Percentiles rank a stretch among this genome's conserved stretches.
phyloP scores from a whole-genome alignment of 2,329 filamentous ascomycete species.

The Zalaria obscura region DNA sequence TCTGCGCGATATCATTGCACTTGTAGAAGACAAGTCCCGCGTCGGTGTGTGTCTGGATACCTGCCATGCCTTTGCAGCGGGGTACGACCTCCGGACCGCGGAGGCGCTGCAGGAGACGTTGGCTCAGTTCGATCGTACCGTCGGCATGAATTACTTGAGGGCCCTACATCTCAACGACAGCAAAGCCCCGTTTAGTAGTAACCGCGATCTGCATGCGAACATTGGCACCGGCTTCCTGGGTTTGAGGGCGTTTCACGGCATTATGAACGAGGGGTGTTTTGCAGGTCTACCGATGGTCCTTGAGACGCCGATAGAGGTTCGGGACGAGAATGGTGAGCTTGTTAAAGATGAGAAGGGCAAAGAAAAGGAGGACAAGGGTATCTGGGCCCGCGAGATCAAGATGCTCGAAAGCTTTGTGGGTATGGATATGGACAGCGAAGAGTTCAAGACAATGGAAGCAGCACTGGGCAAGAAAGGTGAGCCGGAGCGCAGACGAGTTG shows the following conservation, averaged over 20 bases:
- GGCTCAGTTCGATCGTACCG: constrained; percentile 57
- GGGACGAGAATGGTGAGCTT: constrained; percentile 46
- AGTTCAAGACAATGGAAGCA: constrained; percentile 53
- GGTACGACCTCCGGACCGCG: constrained; percentile 73
- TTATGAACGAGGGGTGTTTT: constrained; percentile 72
- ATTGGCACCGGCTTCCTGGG: constrained; percentile 93
- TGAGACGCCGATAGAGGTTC: constrained; percentile 82
- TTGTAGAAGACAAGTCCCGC: constrained; percentile 65
- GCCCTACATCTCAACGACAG: constrained; percentile 92
- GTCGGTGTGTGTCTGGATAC: constrained; percentile 95
- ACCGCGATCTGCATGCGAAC: constrained; percentile 85
- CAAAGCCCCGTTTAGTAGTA: constrained; percentile 72
- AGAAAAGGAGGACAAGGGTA: constrained; percentile 58
- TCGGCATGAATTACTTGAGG: constrained; percentile 66
- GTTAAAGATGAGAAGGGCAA: constrained; percentile 26
- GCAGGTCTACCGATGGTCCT: constrained; percentile 77
- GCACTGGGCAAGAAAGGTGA: constrained; percentile 54
- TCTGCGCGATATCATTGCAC: constrained; percentile 66
- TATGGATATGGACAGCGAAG: constrained; percentile 61
- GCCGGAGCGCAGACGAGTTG: constrained; percentile 58
- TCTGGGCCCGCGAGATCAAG: constrained; percentile 94
- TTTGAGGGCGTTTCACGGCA: constrained; percentile 73
- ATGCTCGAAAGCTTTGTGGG: constrained; percentile 77
- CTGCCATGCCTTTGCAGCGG: constrained; percentile 88
- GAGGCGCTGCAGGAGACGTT: constrained; percentile 61